Evolutionary conservation across 805 yeast genomes (phyloP).

Genomic region (Saccharomycopsis babjevae): DNA sequence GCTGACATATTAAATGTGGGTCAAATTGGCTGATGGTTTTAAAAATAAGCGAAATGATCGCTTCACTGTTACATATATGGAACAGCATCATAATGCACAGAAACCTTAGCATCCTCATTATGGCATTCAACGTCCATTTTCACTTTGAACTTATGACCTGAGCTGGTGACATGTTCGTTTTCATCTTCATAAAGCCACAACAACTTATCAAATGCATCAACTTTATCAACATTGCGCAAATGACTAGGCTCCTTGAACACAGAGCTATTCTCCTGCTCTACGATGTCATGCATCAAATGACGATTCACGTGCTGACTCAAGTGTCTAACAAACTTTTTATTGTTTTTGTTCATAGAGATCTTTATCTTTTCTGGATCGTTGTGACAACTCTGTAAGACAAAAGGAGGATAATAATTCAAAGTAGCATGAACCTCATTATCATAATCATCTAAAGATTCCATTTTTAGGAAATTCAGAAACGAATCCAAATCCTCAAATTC

Average conservation of each 20-base stretch:
- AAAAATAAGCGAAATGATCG: background rate
- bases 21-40: too few species aligned
- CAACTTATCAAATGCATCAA: slow-evolving; percentile 36
- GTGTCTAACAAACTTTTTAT: slow-evolving; percentile 61
- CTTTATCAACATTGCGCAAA: slow-evolving; percentile 40
- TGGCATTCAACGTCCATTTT: slow-evolving; percentile 56
- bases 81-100: slow-evolving; percentile 39
- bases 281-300: slow-evolving; percentile 59
- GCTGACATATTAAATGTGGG: too few species aligned
- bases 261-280: slow-evolving; percentile 33
- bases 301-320: slow-evolving; percentile 66
- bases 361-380: slow-evolving; percentile 63
- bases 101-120: slow-evolving; percentile 56
- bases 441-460: slow-evolving; percentile 70
- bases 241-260: slow-evolving; percentile 39
- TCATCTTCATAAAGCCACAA: slow-evolving; percentile 57
- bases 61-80: background rate
- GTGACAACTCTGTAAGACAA: slow-evolving; percentile 54
- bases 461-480: slow-evolving; percentile 55
- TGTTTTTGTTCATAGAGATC: slow-evolving; percentile 61
- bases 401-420: slow-evolving; percentile 63
- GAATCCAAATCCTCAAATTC: slow-evolving; percentile 50
- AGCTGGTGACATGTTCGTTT: slow-evolving; percentile 43
- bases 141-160: slow-evolving; percentile 53
- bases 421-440: slow-evolving; percentile 54